Base-by-base conservation (phyloP, 768 basidiomycete genomes). In the Russula sp. region DNA sequence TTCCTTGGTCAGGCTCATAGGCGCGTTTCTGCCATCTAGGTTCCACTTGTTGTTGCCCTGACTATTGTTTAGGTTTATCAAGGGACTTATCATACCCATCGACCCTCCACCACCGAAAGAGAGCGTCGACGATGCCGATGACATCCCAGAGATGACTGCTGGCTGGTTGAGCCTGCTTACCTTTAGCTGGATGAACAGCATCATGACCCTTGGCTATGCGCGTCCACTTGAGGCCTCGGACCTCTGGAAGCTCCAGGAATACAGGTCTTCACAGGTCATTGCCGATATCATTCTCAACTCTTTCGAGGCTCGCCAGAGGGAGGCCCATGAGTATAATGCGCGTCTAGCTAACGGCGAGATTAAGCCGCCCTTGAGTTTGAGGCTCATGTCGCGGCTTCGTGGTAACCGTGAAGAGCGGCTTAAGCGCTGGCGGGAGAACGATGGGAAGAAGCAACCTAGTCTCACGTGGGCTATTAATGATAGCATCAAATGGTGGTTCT, bases 201-300 rank as follows among this genome's bases (percentile, higher is more conserved):
- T 94, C 25, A 78, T 95, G 64, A 71, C 75, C 10, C 75, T 93
- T 11, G 93, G 93, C 8, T 93, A 92, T 69, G 79, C 83, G 8
- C 81, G 93, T 8, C 89, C 93, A 1, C 78, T 96, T 2, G 87
- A 93, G 68, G 84, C 85, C 0, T 73, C 86, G 0, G 93, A 95
- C 72, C 77, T 95, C 4, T 94, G 86, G 78, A 88, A 83, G 72
- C 82, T 94, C 29, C 84, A 84, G 60, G 81, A 84, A 41, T 71
- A 81, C 22, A 81, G 84, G 29, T 77, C 81, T 2, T 80, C 92
- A 0, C 79, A 76, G 1, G 68, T 74, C 16, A 82, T 93, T 42
- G 87, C 88, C 3, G 75, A 81, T 1, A 75, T 78, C 39, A 87
- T 96, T 43, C 76, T 80, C 20, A 72, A 72, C 3, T 88, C 88